Percentiles rank a stretch among this genome's conserved stretches.
These are phyloP conservation scores for Rhodamnia argentea DNA, from an alignment of 345 rosid species.

Conservation along the genomic window DNA sequence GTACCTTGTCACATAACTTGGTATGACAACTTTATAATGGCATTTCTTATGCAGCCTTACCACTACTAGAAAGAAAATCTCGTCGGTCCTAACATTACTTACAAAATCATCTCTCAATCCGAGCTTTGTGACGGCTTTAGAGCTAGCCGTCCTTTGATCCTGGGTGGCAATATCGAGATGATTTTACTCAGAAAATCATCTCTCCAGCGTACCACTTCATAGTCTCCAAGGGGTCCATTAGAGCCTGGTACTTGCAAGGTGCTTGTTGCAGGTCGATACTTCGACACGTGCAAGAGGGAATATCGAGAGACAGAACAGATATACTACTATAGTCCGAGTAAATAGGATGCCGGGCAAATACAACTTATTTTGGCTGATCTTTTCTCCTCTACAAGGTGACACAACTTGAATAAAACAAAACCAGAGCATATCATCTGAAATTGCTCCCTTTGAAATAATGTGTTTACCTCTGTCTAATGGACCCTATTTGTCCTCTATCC, in stretches of 20 bases:
- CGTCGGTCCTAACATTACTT: too few relatives aligned
- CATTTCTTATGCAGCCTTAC: too few relatives aligned
- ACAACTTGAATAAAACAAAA: not conserved
- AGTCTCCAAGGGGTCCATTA: not conserved
- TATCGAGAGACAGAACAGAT: not conserved
- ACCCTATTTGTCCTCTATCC: not conserved
- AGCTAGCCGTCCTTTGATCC: too few relatives aligned
- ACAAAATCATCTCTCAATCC: too few relatives aligned
- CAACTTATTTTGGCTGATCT: not conserved
- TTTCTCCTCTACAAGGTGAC: not conserved
- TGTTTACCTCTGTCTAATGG: not conserved
- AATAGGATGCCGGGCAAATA: not conserved
- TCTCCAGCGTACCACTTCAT: too few relatives aligned
- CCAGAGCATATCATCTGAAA: not conserved
- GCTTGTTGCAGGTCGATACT: not conserved
- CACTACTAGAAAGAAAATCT: too few relatives aligned
- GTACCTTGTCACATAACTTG: too few relatives aligned
- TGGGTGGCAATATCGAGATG: too few relatives aligned
- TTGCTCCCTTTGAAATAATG: not conserved
- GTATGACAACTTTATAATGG: too few relatives aligned
- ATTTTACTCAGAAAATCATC: too few relatives aligned
- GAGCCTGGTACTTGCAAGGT: not conserved
- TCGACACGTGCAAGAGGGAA: not conserved
- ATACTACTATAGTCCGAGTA: not conserved
- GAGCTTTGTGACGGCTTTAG: too few relatives aligned